phyloP scores from a whole-genome alignment of 768 basidiomycete species.

The Lactarius sp. region DNA sequence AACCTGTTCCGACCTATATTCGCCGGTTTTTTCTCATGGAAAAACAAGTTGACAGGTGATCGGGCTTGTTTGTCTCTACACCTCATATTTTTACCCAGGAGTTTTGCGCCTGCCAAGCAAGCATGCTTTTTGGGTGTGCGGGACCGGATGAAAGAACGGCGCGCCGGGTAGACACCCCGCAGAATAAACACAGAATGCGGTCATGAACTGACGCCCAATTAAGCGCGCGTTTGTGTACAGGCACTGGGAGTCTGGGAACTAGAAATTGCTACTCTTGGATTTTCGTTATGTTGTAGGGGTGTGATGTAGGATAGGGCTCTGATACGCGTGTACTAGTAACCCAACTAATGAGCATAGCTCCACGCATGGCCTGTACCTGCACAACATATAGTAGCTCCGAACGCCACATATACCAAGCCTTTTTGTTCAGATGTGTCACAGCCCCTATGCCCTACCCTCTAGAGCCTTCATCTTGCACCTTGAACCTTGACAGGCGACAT shows the following conservation, averaged over 20 bases:
- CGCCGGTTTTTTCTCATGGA: constrained; percentile 14
- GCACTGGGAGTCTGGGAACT: background rate
- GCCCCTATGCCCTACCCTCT: constrained; percentile 20
- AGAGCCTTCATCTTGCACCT: background rate
- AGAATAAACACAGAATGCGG: background rate
- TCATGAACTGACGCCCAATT: constrained; percentile 3
- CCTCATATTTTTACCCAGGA: constrained; percentile 1
- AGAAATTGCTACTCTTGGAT: background rate
- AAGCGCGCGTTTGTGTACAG: background rate
- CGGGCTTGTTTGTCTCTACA: background rate
- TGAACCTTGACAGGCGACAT: background rate
- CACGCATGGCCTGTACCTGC: constrained; percentile 7
- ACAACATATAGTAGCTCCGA: constrained; percentile 14
- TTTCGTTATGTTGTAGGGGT: background rate
- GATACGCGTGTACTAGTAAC: constrained; percentile 15
- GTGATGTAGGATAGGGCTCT: constrained; percentile 11
- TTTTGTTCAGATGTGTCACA: background rate
- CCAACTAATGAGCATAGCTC: background rate
- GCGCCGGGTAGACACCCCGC: background rate
- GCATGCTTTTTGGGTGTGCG: constrained; percentile 10
- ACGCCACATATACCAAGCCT: constrained; percentile 13
- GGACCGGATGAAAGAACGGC: background rate
- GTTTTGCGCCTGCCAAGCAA: constrained; percentile 7
- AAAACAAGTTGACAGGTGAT: constrained; percentile 17
- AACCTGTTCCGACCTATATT: background rate